Base-by-base conservation (phyloP, 768 basidiomycete species). In the Phaeotremella skinneri region DNA sequence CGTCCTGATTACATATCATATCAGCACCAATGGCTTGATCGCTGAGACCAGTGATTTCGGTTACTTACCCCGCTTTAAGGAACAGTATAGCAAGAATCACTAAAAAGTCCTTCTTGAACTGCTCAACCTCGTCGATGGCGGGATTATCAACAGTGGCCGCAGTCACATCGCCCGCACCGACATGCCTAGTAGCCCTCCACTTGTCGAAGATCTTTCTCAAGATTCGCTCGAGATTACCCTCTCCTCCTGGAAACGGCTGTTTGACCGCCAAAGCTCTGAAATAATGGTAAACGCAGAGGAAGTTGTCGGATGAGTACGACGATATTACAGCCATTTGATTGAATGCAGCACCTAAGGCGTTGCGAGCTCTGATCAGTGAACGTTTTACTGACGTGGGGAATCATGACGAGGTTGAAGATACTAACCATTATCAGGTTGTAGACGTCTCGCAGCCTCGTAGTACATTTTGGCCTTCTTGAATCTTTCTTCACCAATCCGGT, bases 281-380 rank as follows among this genome's bases (percentile, higher is more conserved):
- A 76, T 97, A 94, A 76, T 91, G 87, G 52, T 88, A 82, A 7
- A 90, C 79, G 29, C 89, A 86, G 30, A 80, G 78, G 68, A 94
- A 91, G n/a, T 83, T 80, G 77, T 98, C 91, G 61, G 83, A 82
- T 66, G 87, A 82, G 75, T 96, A 93, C 3, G 87, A 85, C 2
- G 91, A 84, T 30, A 97, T 83, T 59, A 97, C 93, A 3, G 94
- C 96, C 20, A 98, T 85, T 76, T 98, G 96, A 74, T 98, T 94
- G 20, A 88, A 94, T 0, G 96, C 84, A 70, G 97, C 93, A 6
- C 79, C 78, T 76, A 55, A 3, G 27, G 26, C 29, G 20, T 14
- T 14, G 31, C 50, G 17, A 30, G 5, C 20, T 14, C 21, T 17
- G 16, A 23, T n/a, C 21, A 52, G 16, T 52, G 6, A 17, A 5